Percentiles rank a stretch among this genome's conserved stretches.
phyloP scores from a whole-genome alignment of 495 filamentous ascomycete genomes.

The Podospora fimiseda region DNA sequence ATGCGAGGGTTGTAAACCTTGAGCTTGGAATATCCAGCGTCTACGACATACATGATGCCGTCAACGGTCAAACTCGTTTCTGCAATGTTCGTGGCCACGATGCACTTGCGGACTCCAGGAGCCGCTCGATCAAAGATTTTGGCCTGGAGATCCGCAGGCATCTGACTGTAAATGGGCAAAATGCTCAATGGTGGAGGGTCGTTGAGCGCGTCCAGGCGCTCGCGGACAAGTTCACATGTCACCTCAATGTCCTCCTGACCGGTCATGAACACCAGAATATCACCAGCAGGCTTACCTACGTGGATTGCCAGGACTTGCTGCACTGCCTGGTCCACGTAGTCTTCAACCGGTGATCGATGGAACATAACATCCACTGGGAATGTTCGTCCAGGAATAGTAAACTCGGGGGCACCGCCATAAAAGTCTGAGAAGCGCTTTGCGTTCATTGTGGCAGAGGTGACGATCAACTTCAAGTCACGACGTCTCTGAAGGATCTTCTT shows the following conservation, averaged over 20 bases:
- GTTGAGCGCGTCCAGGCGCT: slow-evolving; percentile 84
- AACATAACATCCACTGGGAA: slow-evolving; percentile 98
- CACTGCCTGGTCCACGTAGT: slow-evolving; percentile 95
- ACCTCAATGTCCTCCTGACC: slow-evolving; percentile 98
- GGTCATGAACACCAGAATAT: slow-evolving; percentile 99
- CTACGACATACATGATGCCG: slow-evolving; percentile 98
- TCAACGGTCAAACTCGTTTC: slow-evolving; percentile 98
- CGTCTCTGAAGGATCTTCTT: slow-evolving; percentile 91
- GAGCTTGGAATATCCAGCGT: slow-evolving; percentile 91
- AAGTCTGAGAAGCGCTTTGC: slow-evolving; percentile 93
- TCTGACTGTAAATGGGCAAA: slow-evolving; percentile 97
- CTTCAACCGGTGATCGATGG: slow-evolving; percentile 89
- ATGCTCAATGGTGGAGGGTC: slow-evolving; percentile 94
- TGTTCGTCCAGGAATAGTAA: slow-evolving; percentile 91
- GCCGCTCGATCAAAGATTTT: slow-evolving; percentile 93
- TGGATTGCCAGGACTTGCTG: slow-evolving; percentile 97
- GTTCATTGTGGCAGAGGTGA: slow-evolving; percentile 99
- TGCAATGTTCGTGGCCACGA: slow-evolving; percentile 97
- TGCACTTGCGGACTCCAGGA: slow-evolving; percentile 90
- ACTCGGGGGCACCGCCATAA: slow-evolving; percentile 96
- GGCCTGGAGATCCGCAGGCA: slow-evolving; percentile 96
- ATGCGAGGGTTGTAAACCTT: slow-evolving; percentile 98
- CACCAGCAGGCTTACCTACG: slow-evolving; percentile 81
- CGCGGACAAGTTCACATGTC: slow-evolving; percentile 87
- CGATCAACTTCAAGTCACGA: slow-evolving; percentile 90